Evolutionary conservation across 257 asterid genomes (phyloP).

Genomic region (Solanum bulbocastanum): DNA sequence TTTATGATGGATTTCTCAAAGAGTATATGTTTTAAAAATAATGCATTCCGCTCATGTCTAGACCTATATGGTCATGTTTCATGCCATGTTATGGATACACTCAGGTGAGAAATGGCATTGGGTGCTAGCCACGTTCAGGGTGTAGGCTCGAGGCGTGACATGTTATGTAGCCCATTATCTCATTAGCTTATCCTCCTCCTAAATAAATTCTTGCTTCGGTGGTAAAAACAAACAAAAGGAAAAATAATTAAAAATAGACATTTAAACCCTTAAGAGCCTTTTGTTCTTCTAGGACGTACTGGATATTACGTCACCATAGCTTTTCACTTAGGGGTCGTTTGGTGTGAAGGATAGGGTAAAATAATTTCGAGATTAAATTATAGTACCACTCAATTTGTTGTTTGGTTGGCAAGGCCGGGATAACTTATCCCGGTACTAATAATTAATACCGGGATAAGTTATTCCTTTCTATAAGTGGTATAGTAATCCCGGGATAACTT

Average conservation of each 20-base stretch:
- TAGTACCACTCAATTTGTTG: no score
- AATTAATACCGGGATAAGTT: no score
- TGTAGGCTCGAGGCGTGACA: neutral
- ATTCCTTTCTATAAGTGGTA: no score
- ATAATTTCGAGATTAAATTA: no score
- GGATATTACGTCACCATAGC: neutral
- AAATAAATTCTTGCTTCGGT: neutral
- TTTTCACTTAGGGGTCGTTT: no score
- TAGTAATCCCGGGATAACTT: no score
- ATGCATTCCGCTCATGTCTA: neutral
- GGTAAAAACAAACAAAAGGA: neutral
- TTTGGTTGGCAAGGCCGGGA: no score
- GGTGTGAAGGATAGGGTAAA: no score
- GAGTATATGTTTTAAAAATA: no score
- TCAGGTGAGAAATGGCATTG: neutral
- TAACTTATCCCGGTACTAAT: no score
- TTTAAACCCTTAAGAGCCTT: neutral
- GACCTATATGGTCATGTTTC: neutral
- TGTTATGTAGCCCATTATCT: neutral
- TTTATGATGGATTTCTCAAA: neutral
- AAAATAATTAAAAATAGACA: neutral
- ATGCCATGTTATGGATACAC: neutral
- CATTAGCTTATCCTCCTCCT: neutral
- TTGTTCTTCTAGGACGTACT: neutral
- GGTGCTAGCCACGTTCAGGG: neutral